phyloP scores from a whole-genome alignment of 768 basidiomycete species.

The Calvatia gigantea region DNA sequence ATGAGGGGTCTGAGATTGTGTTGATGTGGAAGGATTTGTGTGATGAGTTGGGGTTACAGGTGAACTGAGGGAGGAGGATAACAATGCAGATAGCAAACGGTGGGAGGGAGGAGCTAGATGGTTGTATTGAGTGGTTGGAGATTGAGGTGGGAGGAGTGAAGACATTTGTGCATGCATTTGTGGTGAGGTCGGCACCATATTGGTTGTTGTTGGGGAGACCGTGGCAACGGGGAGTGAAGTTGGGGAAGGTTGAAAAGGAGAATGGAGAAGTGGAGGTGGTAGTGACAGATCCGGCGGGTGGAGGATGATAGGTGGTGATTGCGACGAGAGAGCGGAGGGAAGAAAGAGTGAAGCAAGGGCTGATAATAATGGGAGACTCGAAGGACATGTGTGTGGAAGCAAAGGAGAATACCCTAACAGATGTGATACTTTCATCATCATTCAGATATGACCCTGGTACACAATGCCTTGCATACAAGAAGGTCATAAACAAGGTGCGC shows the following conservation, averaged over 20 bases:
- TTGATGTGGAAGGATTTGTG: constrained; percentile 18
- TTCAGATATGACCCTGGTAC: background rate
- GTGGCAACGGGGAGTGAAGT: constrained; percentile 18
- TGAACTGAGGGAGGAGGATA: constrained; percentile 17
- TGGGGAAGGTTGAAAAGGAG: constrained; percentile 11
- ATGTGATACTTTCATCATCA: background rate
- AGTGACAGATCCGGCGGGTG: background rate
- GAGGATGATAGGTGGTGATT: background rate
- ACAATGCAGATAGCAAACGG: constrained; percentile 22
- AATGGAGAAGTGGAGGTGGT: background rate
- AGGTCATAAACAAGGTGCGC: constrained; percentile 4
- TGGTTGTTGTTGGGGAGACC: constrained; percentile 16
- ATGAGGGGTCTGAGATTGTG: constrained; percentile 23
- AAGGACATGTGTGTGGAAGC: background rate
- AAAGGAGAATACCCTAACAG: background rate
- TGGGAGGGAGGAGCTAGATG: constrained; percentile 9
- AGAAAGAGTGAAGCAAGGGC: background rate
- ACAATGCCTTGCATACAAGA: constrained; percentile 8
- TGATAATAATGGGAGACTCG: background rate
- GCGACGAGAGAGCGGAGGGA: background rate
- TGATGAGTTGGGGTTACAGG: constrained; percentile 7
- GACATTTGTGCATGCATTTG: constrained; percentile 21
- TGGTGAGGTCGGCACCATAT: constrained; percentile 18
- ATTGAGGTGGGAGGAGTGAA: constrained; percentile 16
- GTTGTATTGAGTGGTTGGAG: constrained; percentile 16